Conservation (phyloP, 2,329 filamentous ascomycete species). For the Cladophialophora psammophila region DNA sequence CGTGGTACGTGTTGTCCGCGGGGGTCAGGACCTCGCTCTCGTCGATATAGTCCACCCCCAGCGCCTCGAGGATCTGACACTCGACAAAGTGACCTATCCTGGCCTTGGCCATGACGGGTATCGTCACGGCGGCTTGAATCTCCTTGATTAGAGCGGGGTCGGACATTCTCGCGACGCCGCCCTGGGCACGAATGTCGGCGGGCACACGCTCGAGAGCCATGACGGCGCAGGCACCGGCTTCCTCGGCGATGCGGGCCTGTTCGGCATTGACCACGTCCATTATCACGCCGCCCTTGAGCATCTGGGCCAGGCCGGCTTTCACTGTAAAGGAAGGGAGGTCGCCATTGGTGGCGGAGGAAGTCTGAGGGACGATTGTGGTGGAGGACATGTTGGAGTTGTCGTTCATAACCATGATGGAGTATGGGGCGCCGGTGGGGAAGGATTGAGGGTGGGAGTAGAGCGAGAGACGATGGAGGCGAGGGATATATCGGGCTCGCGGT, state of each 20-base stretch:
- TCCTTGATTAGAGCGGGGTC: conserved; percentile 93
- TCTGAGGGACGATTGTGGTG: conserved; percentile 24
- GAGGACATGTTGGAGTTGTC: conserved; percentile 38
- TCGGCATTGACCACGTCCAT: conserved; percentile 97
- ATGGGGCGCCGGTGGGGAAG: not conserved
- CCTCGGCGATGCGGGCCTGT: conserved; percentile 94
- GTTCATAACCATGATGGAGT: conserved; percentile 36
- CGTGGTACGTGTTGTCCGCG: conserved; percentile 88
- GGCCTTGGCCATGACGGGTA: conserved; percentile 99
- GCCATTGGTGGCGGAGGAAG: conserved; percentile 20
- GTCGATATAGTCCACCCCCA: conserved; percentile 97
- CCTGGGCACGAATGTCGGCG: conserved; percentile 90
- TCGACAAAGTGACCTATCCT: conserved; percentile 98
- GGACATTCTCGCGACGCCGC: conserved; percentile 95
- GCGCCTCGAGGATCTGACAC: conserved; percentile 93
- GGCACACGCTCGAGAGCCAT: conserved; percentile 99
- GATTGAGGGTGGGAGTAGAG: not conserved
- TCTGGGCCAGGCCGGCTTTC: conserved; percentile 94
- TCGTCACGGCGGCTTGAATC: conserved; percentile 93
- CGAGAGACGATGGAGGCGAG: not conserved
- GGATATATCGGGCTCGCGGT: not conserved
- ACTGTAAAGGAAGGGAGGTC: conserved; percentile 72
- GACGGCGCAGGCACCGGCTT: conserved; percentile 93
- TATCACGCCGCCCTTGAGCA: conserved; percentile 99
- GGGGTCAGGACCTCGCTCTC: conserved; percentile 97